Evolutionary conservation across 257 asterid genomes (phyloP).

Genomic region (Fraxinus anomala): DNA sequence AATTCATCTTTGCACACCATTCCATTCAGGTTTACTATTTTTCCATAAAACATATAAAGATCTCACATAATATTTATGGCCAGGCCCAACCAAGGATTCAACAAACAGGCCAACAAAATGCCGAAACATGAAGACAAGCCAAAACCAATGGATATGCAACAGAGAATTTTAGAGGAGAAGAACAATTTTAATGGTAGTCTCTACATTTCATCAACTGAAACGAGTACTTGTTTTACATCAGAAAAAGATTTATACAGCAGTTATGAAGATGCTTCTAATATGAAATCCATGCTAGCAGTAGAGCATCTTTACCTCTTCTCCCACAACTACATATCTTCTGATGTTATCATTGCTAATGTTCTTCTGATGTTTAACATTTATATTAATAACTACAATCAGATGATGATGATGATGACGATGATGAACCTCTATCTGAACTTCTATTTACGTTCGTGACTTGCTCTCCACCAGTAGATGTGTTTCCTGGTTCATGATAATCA

Average conservation of each 20-base stretch:
- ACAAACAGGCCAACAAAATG: not conserved
- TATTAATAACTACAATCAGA: conserved; percentile 65
- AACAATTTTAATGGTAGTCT: conserved; percentile 6
- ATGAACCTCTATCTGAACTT: conserved; percentile 42
- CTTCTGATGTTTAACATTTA: conserved; percentile 2
- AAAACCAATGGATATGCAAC: not conserved
- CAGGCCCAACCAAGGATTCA: too few relatives aligned
- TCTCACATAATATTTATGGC: too few relatives aligned
- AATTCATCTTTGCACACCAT: too few relatives aligned
- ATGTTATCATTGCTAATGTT: not conserved
- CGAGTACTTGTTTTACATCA: conserved; percentile 32
- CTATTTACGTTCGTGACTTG: conserved; percentile 33
- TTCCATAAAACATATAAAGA: too few relatives aligned
- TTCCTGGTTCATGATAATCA: conserved; percentile 51
- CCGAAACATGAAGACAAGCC: not conserved
- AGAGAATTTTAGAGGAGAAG: not conserved
- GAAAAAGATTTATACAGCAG: conserved; percentile 7
- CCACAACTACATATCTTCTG: not conserved
- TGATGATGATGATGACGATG: conserved; percentile 44
- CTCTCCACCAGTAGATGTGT: conserved; percentile 36
- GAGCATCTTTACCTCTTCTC: not conserved
- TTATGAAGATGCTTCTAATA: not conserved
- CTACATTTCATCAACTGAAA: conserved; percentile 39
- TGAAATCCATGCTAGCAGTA: not conserved
- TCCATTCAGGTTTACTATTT: too few relatives aligned